Base-by-base conservation (phyloP, 768 basidiomycete species). In the Mycena albidolilacea region DNA sequence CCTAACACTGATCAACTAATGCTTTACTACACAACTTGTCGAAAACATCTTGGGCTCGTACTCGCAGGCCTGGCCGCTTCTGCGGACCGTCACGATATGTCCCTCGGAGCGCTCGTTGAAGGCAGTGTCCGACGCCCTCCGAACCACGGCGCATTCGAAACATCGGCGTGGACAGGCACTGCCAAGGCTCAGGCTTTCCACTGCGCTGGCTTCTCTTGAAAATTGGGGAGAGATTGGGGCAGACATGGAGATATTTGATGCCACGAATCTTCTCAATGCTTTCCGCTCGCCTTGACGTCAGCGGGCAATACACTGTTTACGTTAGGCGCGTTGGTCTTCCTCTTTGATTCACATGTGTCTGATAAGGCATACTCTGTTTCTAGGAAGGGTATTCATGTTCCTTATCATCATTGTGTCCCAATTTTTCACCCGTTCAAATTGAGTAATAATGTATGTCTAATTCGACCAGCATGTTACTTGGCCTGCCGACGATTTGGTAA, bases 1-100 rank as follows among this genome's bases (percentile, higher is more conserved):
- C 37, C 21, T 52, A 11, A 15, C 67, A 46, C 44, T 67, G 21
- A 50, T 68, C 7, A 50, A 68, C 44, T 19, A 60, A 46, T 68
- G 67, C 67, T 68, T 38, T 46, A 52, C 67, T 7, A 19, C 44
- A 21, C 19, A 43, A 10, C 14, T 67, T 7, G n/a, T 59, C 57
- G 5, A 38, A 59, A 43, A 59, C 14, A 23, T 58, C 38, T 67
- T 57, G 23, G 57, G 37, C 37, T 19, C 41, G 7, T 3, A 5
- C 3, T 21, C 54, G 38, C 9, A 17, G 5, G 57, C 66, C 14
- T 67, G 66, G 57, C 66, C 66, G 14, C 41, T 19, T 46, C 19
- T 46, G 41, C n/a, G n/a, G 19, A 57, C 21, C 17, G 4, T 35
- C 55, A 15, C 55, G 7, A 5, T 59, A 15, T 39, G 58, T 17